A percentile compares a stretch with the other conserved stretches of the same genome.
Conservation (phyloP, 495 filamentous ascomycete genomes). For the Thozetella sp. region DNA sequence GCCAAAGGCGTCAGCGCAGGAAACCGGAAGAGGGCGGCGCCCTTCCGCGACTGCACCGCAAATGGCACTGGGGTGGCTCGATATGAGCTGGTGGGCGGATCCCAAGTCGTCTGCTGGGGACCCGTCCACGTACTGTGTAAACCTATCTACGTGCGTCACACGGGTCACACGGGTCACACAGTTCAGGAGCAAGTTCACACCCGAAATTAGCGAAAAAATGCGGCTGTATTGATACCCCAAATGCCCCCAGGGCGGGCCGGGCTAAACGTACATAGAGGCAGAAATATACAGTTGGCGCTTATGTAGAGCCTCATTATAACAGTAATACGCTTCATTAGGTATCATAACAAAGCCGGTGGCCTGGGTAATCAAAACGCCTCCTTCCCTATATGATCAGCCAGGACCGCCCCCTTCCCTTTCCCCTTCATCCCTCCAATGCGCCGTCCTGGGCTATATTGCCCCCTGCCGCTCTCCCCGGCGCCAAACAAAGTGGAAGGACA, state of each 20-base stretch:
- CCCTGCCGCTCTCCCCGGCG: neutral
- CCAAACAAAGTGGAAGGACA: neutral
- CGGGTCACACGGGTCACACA: no score
- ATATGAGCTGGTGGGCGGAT: no score
- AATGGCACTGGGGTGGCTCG: no score
- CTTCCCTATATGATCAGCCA: slow-evolving; percentile 1
- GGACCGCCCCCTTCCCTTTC: neutral
- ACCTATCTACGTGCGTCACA: no score
- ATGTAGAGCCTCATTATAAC: neutral
- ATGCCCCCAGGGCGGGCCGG: neutral
- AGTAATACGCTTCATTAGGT: neutral
- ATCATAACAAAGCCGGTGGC: neutral
- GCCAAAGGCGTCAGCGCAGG: no score
- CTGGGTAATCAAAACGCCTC: neutral
- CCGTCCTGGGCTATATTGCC: neutral
- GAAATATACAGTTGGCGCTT: neutral
- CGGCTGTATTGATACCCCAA: neutral
- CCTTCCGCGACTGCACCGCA: no score
- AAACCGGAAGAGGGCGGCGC: no score
- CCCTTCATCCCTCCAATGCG: neutral
- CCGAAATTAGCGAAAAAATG: neutral
- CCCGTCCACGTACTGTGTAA: no score
- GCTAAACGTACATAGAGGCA: neutral
- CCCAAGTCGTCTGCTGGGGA: no score
- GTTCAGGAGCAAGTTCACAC: neutral